Conservation (phyloP, 371 early-diverging fungal genomes). For the Ordospora colligata region DNA sequence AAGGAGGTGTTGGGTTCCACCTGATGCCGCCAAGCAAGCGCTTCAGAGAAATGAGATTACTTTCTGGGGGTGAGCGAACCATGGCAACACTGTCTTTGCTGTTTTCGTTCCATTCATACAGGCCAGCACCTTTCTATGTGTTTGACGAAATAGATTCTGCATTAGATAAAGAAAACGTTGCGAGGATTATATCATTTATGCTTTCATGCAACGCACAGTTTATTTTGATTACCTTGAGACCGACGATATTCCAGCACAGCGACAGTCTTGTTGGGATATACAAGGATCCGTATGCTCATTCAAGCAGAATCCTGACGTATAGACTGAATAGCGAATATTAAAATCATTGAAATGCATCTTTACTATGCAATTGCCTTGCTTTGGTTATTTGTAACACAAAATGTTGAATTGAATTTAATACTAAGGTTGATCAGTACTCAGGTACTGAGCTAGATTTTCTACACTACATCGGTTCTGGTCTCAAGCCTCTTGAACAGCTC, state of each 20-base stretch:
- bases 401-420: too few relatives aligned
- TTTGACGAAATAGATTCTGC: constrained; percentile 99
- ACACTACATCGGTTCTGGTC: too few relatives aligned
- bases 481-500: background rate
- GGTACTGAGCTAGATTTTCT: too few relatives aligned
- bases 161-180: constrained; percentile 87
- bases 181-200: constrained; percentile 77
- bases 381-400: too few relatives aligned
- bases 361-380: too few relatives aligned
- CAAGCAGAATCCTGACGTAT: constrained; percentile 30
- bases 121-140: constrained; percentile 93
- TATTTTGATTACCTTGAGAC: constrained; percentile 91
- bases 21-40: constrained; percentile 98
- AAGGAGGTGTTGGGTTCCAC: constrained; percentile 83
- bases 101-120: constrained; percentile 83
- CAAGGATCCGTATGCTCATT: constrained; percentile 42
- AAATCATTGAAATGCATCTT: too few relatives aligned
- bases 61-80: constrained; percentile 98
- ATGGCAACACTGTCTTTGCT: constrained; percentile 84
- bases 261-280: constrained; percentile 90
- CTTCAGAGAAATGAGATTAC: constrained; percentile 91
- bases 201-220: constrained; percentile 68
- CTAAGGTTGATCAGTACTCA: too few relatives aligned
- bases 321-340: background rate
- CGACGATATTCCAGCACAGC: constrained; percentile 79